Evolutionary conservation across 1,284 basidiomycete species (phyloP), one percentile per base, ranked within the genome.

Genomic region (Porodaedalea pini): DNA sequence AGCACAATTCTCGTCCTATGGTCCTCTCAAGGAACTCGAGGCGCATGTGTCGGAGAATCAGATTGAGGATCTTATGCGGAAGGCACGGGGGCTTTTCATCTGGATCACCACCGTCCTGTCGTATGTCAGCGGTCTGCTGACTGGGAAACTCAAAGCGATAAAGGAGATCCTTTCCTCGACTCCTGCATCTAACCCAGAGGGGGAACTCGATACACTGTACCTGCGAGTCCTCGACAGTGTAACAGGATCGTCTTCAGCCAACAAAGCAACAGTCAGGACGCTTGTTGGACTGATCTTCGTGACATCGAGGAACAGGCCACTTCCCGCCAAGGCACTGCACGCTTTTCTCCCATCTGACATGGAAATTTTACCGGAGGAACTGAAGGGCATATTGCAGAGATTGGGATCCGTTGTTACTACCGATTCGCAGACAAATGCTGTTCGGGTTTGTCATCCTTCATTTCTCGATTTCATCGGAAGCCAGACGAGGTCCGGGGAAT

Each of bases 31-130:
- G n/a, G n/a, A n/a, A n/a, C n/a, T n/a, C n/a, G n/a, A n/a, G n/a
- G n/a, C n/a, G n/a, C n/a, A n/a, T n/a, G n/a, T n/a, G n/a, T n/a
- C n/a, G n/a, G n/a, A n/a, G n/a, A n/a, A n/a, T 67, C 32, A 34
- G 32, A 34, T 34, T 34, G 32, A 6, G 7, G 39, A 66, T 8
- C 58, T 69, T 27, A 62, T 65, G 13, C 34, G 61, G 25, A 67
- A 62, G 34, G 60, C 67, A 4, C 56, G 59, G n/a, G 65, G 66
- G 3, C 56, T 68, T 11, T 69, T 69, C 43, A 69, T 69, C 15
- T 69, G 67, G 51, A 63, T 68, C 4, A 55, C 61, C 19, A 69
- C 68, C 1, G 66, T 68, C 29, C 57, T 19, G 15, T 4, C 36
- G 11, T 19, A 25, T 21, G 36, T 17, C 23, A n/a, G 31, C 15